Conservation (phyloP, 257 asterid genomes). For the Nicotiana obtusifolia region DNA sequence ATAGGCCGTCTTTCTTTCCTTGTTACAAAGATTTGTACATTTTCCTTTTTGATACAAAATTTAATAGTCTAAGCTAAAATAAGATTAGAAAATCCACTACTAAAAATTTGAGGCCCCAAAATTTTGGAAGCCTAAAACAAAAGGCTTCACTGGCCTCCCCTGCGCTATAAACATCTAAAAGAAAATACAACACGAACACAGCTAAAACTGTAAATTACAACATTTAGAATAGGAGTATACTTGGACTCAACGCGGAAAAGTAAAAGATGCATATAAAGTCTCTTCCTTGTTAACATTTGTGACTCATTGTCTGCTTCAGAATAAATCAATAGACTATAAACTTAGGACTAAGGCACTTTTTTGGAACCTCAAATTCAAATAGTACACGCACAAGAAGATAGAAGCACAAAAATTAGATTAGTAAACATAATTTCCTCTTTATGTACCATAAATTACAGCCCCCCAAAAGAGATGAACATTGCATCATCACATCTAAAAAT, state of each 20-base stretch:
- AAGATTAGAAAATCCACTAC: too few relatives aligned
- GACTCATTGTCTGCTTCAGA: not conserved
- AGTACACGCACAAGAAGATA: not conserved
- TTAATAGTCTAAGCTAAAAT: too few relatives aligned
- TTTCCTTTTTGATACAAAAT: too few relatives aligned
- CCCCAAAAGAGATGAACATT: not conserved
- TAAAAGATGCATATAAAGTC: not conserved
- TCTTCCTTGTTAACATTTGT: not conserved
- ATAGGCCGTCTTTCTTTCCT: too few relatives aligned
- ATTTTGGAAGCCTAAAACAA: too few relatives aligned
- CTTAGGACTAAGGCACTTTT: too few relatives aligned
- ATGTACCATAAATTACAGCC: not conserved
- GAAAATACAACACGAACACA: not conserved
- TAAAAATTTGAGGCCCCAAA: too few relatives aligned
- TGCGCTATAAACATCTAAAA: not conserved
- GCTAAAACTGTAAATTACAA: not conserved
- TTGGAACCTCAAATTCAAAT: not conserved
- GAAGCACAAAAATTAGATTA: not conserved
- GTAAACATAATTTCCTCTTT: not conserved
- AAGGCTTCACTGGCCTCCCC: too few relatives aligned
- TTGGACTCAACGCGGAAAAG: not conserved
- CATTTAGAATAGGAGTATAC: not conserved
- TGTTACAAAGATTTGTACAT: too few relatives aligned
- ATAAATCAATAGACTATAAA: not conserved
- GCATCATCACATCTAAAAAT: not conserved